A percentile compares a stretch with the other conserved stretches of the same genome.
These are phyloP conservation scores for Candida labiduridarum DNA, from an alignment of 1,139 yeast genomes.

Conservation along the genomic window DNA sequence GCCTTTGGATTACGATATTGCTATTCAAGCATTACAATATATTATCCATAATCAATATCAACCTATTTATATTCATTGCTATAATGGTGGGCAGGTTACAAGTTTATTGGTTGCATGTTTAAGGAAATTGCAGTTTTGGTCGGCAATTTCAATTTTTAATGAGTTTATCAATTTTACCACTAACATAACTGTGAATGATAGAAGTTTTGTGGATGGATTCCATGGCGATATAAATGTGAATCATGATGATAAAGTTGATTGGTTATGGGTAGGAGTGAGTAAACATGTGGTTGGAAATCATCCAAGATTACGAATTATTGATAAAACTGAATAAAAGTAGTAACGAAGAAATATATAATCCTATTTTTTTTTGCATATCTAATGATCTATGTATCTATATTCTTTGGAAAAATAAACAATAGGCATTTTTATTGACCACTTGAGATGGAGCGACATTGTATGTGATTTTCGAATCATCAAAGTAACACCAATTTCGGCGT, in stretches of 20 bases:
- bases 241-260: conserved; percentile 55
- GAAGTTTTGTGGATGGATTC: conserved; percentile 81
- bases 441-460: conserved; percentile 40
- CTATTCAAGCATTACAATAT: conserved; percentile 58
- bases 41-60: conserved; percentile 60
- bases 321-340: conserved; percentile 14
- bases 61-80: conserved; percentile 83
- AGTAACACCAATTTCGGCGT: conserved; percentile 67
- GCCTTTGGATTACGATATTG: conserved; percentile 70
- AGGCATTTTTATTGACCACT: conserved; percentile 66
- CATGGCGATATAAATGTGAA: conserved; percentile 60
- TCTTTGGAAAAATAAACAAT: conserved; percentile 69
- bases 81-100: conserved; percentile 88
- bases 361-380: neutral
- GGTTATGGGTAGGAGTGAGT: conserved; percentile 78
- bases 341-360: neutral
- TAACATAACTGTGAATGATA: conserved; percentile 80
- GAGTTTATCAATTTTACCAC: conserved; percentile 81
- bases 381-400: conserved; percentile 19
- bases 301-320: conserved; percentile 42
- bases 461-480: conserved; percentile 69
- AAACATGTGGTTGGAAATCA: conserved; percentile 53
- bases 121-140: conserved; percentile 85
- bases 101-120: conserved; percentile 84
- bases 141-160: conserved; percentile 81